phyloP scores from a whole-genome alignment of 1,139 yeast genomes.

The Nakaseomyces bracarensis region DNA sequence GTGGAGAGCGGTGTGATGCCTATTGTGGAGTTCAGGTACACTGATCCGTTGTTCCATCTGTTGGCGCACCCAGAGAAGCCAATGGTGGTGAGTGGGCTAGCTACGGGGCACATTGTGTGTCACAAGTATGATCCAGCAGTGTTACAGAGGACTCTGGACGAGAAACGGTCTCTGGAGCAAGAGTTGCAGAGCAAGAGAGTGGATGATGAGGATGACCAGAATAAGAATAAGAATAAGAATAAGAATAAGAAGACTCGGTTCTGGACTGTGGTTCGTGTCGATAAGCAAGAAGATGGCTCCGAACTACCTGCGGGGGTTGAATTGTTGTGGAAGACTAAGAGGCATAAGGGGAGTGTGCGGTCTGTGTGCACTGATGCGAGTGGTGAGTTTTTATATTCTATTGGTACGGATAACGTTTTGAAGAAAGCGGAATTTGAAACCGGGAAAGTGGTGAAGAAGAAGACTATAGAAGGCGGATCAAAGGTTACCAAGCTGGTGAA shows the following conservation, averaged over 20 bases:
- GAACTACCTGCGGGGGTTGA: slow-evolving; percentile 33
- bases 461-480: slow-evolving; percentile 33
- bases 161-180: slow-evolving; percentile 21
- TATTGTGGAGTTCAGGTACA: slow-evolving; percentile 42
- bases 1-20: slow-evolving; percentile 38
- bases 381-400: slow-evolving; percentile 45
- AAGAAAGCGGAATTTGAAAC: slow-evolving; percentile 66
- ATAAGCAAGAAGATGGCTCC: slow-evolving; percentile 33
- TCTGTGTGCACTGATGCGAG: slow-evolving; percentile 59
- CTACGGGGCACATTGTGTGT: slow-evolving; percentile 66
- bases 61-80: slow-evolving; percentile 75
- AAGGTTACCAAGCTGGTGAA: slow-evolving; percentile 54
- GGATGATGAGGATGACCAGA: too few relatives aligned
- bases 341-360: slow-evolving; percentile 87
- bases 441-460: slow-evolving; percentile 67
- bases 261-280: slow-evolving; percentile 41
- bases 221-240: too few relatives aligned
- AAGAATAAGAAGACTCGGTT: slow-evolving; percentile 32
- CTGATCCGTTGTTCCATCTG: slow-evolving; percentile 64
- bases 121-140: slow-evolving; percentile 44
- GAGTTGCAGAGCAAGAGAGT: slow-evolving; percentile 4
- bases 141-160: slow-evolving; percentile 30
- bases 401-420: slow-evolving; percentile 73
- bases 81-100: slow-evolving; percentile 60
- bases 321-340: slow-evolving; percentile 71